Evolutionary conservation across 2,329 filamentous ascomycete species (phyloP).

Genomic region (Mollisia scopiformis): DNA sequence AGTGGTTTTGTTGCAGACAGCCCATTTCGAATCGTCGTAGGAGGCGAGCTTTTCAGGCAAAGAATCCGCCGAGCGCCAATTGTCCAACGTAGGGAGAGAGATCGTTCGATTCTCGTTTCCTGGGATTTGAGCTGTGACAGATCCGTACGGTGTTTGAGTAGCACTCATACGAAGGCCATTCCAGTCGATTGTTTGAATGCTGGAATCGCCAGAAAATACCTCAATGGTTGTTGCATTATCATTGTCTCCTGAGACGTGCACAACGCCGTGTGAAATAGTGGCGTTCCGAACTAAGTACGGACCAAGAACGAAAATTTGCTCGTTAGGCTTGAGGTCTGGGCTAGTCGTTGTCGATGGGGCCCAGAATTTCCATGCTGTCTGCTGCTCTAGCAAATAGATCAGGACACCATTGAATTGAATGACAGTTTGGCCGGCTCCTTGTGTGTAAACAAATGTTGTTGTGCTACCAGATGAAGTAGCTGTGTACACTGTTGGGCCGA

Average conservation of each 20-base stretch:
- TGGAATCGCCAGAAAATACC: slow-evolving; percentile 44
- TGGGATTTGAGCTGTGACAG: slow-evolving; percentile 43
- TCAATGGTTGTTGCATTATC: slow-evolving; percentile 45
- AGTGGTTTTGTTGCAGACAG: slow-evolving; percentile 50
- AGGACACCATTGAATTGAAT: slow-evolving; percentile 53
- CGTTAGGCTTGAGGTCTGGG: slow-evolving; percentile 46
- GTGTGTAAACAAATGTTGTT: slow-evolving; percentile 48
- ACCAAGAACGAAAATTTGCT: slow-evolving; percentile 50
- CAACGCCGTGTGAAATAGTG: slow-evolving; percentile 36
- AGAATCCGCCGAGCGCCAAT: slow-evolving; percentile 53
- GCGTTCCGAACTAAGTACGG: slow-evolving; percentile 49
- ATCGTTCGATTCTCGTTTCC: slow-evolving; percentile 44
- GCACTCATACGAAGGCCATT: slow-evolving; percentile 45
- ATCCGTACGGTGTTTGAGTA: slow-evolving; percentile 46
- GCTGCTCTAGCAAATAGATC: slow-evolving; percentile 54
- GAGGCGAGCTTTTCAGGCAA: slow-evolving; percentile 48
- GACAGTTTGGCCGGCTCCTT: slow-evolving; percentile 48
- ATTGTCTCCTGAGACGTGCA: slow-evolving; percentile 44
- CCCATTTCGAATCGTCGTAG: slow-evolving; percentile 57
- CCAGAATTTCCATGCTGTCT: slow-evolving; percentile 59
- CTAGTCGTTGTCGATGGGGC: slow-evolving; percentile 50
- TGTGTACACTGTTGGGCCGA: slow-evolving; percentile 43
- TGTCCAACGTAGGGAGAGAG: slow-evolving; percentile 46
- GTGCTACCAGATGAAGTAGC: slow-evolving; percentile 32
- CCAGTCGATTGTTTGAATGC: slow-evolving; percentile 46